Percentiles rank a stretch among this genome's conserved stretches.
Conservation (phyloP, 805 yeast genomes). For the Candida sithepensis region DNA sequence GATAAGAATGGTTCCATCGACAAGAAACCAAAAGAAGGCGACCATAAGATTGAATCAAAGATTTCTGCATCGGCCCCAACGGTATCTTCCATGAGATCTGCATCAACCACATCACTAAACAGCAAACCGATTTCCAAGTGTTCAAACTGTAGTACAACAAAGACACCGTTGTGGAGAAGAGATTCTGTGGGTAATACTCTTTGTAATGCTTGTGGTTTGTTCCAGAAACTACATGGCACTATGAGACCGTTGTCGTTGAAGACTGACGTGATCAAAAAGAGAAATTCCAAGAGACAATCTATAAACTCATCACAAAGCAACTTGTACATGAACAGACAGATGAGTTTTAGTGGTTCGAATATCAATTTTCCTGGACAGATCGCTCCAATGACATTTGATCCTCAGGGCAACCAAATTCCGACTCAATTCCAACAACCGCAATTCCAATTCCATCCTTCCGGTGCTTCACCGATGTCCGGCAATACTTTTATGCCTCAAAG, state of each 20-base stretch:
- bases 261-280: conserved; percentile 55
- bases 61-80: conserved; percentile 4
- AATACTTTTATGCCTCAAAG: conserved; percentile 12
- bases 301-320: conserved; percentile 8
- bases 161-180: conserved; percentile 62
- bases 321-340: conserved; percentile 4
- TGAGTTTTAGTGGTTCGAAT: conserved; percentile 2
- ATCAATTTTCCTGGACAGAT: conserved; percentile 2
- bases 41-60: neutral
- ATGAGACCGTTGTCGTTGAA: conserved; percentile 56
- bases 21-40: neutral
- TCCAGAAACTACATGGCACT: conserved; percentile 58
- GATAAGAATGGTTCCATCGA: neutral
- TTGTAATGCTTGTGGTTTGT: conserved; percentile 64
- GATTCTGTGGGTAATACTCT: conserved; percentile 57
- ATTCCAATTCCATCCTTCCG: conserved; percentile 3
- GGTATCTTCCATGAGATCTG: neutral
- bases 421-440: conserved; percentile 8
- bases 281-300: conserved; percentile 43
- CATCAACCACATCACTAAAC: neutral
- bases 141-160: conserved; percentile 53
- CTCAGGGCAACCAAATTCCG: conserved; percentile 2
- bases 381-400: neutral
- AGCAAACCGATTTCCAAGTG: conserved; percentile 37
- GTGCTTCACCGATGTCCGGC: conserved; percentile 5